Base-by-base conservation (phyloP, 2,329 filamentous ascomycete genomes). In the Fusarium vanettenii region DNA sequence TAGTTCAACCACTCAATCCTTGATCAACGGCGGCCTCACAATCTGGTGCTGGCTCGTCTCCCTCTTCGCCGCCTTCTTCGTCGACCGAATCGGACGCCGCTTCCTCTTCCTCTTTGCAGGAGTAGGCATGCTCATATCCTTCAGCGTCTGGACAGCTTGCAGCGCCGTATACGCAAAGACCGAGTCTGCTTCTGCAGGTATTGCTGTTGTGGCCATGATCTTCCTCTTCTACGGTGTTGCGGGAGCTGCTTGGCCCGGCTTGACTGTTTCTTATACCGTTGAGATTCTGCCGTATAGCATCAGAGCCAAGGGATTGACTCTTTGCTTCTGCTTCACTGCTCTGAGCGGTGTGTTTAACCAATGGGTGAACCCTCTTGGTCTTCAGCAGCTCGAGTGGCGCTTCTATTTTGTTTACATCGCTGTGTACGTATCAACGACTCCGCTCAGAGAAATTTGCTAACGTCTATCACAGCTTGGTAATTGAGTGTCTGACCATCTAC, bases 331-430 rank as follows among this genome's bases (percentile, higher is more conserved):
- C 27, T 77, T 78, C 0, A 79, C 77, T 8, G 73, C 77, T 3
- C 52, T 79, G 1, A 76, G 71, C 2, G 77, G 76, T 0, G 77
- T 79, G 0, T 78, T 79, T 0, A 79, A 79, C 41, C 77, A 79
- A 39, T 79, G 71, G 37, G 76, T 79, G 0, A 79, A 79, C 31
- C 76, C 75, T 1, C 68, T 79, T 31, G 76, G 77, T 3, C n/a
- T 78, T 2, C 63, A 78, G 20, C 52, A 69, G n/a, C 59, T 78
- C 1, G 65, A 66, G 5, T 78, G 76, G 76, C 69, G 63, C 3
- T 78, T 77, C 8, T 78, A 78, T 14, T 77, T 78, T 29, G 76
- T 78, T 2, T 78, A 78, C 18, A 78, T 79, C 4, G 76, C 29
- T 1, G 71, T 78, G 76, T 78, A 71, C 67, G 76, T 72, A 8